Conservation (phyloP, 768 basidiomycete genomes). For the Suillus subaureus region DNA sequence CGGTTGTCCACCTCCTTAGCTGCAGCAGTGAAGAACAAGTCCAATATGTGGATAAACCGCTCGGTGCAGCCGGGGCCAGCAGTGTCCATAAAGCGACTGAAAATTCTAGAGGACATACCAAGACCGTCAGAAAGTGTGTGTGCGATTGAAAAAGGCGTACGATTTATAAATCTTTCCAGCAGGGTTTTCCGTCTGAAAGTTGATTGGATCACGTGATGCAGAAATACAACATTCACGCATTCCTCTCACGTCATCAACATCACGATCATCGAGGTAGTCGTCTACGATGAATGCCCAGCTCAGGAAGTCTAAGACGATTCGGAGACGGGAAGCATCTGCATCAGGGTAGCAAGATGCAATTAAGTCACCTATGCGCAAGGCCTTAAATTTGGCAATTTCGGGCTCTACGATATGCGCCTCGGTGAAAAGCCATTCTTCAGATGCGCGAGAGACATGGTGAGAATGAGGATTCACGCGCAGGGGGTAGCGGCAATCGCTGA, state of each 20-base stretch:
- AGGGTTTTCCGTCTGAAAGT: slow-evolving; percentile 12
- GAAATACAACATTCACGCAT: slow-evolving; percentile 31
- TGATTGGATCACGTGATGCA: slow-evolving; percentile 30
- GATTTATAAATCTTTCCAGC: slow-evolving; percentile 35
- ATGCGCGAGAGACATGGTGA: background rate
- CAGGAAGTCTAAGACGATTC: slow-evolving; percentile 63
- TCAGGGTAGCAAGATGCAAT: slow-evolving; percentile 63
- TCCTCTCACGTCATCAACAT: slow-evolving; percentile 28
- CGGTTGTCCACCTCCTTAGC: slow-evolving; percentile 46
- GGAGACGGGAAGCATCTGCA: slow-evolving; percentile 32
- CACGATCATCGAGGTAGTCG: slow-evolving; percentile 25
- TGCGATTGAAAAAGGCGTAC: slow-evolving; percentile 22
- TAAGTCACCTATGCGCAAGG: slow-evolving; percentile 52
- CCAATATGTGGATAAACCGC: slow-evolving; percentile 41
- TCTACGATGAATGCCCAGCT: slow-evolving; percentile 44
- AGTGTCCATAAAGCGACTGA: slow-evolving; percentile 36
- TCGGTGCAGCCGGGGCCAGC: slow-evolving; percentile 42
- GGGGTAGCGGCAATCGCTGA: background rate
- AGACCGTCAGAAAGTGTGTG: background rate
- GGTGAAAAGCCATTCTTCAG: background rate
- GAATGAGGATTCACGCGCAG: background rate
- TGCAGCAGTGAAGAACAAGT: slow-evolving; percentile 43
- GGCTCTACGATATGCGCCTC: background rate
- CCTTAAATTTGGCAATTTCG: slow-evolving; percentile 44
- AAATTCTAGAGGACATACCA: slow-evolving; percentile 31